Base-by-base conservation (phyloP, 1,139 yeast genomes). In the Candida mesenterica region DNA sequence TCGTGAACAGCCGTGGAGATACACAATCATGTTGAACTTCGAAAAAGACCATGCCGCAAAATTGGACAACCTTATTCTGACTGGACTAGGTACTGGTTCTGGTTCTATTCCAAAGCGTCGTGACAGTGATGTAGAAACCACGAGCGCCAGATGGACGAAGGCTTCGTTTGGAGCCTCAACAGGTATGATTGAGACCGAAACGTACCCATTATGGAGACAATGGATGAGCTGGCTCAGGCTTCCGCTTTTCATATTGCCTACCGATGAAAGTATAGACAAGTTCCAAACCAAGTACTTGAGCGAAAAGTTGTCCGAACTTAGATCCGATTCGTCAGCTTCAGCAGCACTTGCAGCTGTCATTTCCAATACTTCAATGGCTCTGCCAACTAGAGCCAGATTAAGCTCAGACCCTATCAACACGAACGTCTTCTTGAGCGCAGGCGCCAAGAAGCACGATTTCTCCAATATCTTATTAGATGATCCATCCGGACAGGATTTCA, bases 1-100 rank as follows among this genome's bases (percentile, higher is more conserved):
- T 43, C 71, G 95, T 36, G 96, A 89, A 55, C 74, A 66, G 41
- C 96, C 96, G 2, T 83, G 90, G 90, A 62, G 66, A 33, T 64
- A 72, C 43, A 69, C 77, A 16, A 62, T 65, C 17, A 62, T 66
- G 70, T 51, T 45, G 30, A 65, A 60, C 43, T 68, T 68, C 40
- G 67, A 66, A 38, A 55, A 53, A 38, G 74, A 68, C 19, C 64
- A 68, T 42, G 32, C 28, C 8, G 25, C 39, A 28, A 45, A 53
- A 33, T 53, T 68, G 49, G 65, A 61, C 33, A 47, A 46, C 31
- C 31, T 57, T 28, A 46, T 52, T 19, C 30, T 30, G 24, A 26
- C 32, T 24, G 19, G 33, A 28, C 9, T 33, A 33, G 18, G 34
- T 27, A 17, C 31, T 16, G 29, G 34, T 4, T 18, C 22, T 9